A percentile compares a stretch with the other conserved stretches of the same genome.
Evolutionary conservation across 1,284 basidiomycete species (phyloP).

Genomic region (Boletus smithii): DNA sequence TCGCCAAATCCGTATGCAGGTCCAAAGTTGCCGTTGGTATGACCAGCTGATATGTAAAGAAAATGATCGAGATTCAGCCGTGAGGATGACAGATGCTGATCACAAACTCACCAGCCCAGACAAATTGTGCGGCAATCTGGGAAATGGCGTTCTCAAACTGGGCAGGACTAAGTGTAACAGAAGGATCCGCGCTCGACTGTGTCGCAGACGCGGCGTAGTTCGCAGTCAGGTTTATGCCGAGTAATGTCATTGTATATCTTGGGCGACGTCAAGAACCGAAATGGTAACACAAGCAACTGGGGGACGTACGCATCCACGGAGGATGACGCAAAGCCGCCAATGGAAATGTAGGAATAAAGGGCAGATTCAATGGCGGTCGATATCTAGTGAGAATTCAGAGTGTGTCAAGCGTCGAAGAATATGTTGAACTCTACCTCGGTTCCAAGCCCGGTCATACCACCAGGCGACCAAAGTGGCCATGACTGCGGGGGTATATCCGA

Average conservation of each 20-base stretch:
- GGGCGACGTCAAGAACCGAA: not conserved
- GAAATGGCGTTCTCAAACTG: not conserved
- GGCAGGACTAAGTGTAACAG: not conserved
- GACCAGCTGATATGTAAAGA: not conserved
- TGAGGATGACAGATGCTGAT: not conserved
- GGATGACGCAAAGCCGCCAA: not conserved
- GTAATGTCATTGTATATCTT: not conserved
- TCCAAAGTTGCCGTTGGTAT: not conserved
- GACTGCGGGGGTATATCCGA: not conserved
- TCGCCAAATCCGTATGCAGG: not conserved
- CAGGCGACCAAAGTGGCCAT: not conserved
- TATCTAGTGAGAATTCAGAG: not conserved
- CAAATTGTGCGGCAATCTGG: not conserved
- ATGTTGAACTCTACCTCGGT: not conserved
- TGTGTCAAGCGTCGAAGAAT: not conserved
- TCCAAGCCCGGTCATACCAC: not conserved
- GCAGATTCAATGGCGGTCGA: not conserved
- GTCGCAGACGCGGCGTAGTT: not conserved
- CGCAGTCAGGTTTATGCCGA: not conserved
- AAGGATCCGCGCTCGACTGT: not conserved
- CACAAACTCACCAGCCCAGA: not conserved
- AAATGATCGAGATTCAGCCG: not conserved
- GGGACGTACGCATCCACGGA: not conserved
- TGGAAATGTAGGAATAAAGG: no score
- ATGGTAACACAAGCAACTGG: not conserved